Conservation (phyloP, 1,284 basidiomycete genomes). For the Prillingera fragicola region DNA sequence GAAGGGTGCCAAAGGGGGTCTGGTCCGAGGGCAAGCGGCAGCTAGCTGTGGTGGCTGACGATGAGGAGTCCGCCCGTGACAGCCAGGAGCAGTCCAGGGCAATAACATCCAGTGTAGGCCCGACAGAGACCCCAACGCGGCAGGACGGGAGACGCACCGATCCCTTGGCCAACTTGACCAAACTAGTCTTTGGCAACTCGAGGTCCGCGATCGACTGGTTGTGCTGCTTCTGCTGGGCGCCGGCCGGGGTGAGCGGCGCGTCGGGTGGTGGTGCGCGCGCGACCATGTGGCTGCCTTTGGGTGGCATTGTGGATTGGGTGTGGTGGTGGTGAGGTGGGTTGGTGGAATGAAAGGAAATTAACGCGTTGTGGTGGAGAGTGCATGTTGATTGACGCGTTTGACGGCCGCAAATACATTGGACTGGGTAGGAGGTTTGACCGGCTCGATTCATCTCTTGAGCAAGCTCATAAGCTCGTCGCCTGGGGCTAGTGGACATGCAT, state of each 20-base stretch:
- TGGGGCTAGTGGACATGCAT: constrained; percentile 1
- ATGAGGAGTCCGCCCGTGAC: no score
- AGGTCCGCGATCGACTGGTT: constrained; percentile 62
- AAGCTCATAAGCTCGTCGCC: neutral
- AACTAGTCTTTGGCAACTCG: constrained; percentile 72
- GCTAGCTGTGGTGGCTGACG: no score
- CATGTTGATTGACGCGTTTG: neutral
- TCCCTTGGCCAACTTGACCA: constrained; percentile 74
- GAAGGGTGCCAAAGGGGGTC: no score
- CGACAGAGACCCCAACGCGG: no score
- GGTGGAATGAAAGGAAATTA: neutral
- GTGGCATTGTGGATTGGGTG: constrained; percentile 2
- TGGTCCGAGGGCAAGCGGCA: no score
- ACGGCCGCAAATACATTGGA: neutral
- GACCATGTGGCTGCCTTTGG: neutral
- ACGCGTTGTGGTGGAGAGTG: neutral
- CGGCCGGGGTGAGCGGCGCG: constrained; percentile 15
- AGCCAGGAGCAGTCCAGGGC: no score
- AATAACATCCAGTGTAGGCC: no score
- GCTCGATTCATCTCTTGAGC: neutral
- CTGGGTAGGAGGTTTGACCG: neutral
- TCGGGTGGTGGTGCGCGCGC: neutral
- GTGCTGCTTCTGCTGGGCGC: constrained; percentile 31
- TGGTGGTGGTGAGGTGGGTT: neutral
- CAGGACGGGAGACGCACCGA: constrained; percentile 56